Conservation (phyloP, 805 yeast genomes). For the Yarrowia alimentaria region DNA sequence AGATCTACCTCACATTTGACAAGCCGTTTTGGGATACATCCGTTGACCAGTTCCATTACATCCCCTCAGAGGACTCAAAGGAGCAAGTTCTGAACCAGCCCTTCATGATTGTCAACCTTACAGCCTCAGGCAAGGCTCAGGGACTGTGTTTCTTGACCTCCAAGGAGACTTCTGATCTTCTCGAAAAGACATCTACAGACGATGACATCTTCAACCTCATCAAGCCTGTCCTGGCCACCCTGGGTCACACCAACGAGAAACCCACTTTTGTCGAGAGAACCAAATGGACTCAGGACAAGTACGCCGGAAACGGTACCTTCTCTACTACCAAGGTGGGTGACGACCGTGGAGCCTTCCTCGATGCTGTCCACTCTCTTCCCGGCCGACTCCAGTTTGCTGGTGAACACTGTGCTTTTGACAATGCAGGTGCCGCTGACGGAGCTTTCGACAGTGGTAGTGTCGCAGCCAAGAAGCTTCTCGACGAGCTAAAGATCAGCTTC, state of each 20-base stretch:
- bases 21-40: slow-evolving; percentile 38
- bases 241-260: slow-evolving; percentile 28
- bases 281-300: slow-evolving; percentile 36
- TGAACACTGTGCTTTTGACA: slow-evolving; percentile 35
- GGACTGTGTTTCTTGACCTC: slow-evolving; percentile 33
- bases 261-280: slow-evolving; percentile 33
- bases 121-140: slow-evolving; percentile 33
- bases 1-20: slow-evolving; percentile 37
- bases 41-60: slow-evolving; percentile 34
- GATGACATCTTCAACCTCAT: slow-evolving; percentile 32
- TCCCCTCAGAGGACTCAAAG: slow-evolving; percentile 31
- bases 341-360: slow-evolving; percentile 33
- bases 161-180: slow-evolving; percentile 31
- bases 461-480: slow-evolving; percentile 32
- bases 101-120: slow-evolving; percentile 32
- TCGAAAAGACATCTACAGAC: slow-evolving; percentile 30
- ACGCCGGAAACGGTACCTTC: slow-evolving; percentile 40
- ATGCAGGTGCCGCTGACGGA: slow-evolving; percentile 34
- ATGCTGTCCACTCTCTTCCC: slow-evolving; percentile 31
- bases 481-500: slow-evolving; percentile 9
- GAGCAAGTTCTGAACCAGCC: slow-evolving; percentile 32
- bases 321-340: slow-evolving; percentile 33
- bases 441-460: slow-evolving; percentile 33
- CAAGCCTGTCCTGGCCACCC: slow-evolving; percentile 31
- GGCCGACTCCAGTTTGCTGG: slow-evolving; percentile 37